Evolutionary conservation across 129 eudicot genomes (phyloP).

Genomic region (Pittosporum tobira): DNA sequence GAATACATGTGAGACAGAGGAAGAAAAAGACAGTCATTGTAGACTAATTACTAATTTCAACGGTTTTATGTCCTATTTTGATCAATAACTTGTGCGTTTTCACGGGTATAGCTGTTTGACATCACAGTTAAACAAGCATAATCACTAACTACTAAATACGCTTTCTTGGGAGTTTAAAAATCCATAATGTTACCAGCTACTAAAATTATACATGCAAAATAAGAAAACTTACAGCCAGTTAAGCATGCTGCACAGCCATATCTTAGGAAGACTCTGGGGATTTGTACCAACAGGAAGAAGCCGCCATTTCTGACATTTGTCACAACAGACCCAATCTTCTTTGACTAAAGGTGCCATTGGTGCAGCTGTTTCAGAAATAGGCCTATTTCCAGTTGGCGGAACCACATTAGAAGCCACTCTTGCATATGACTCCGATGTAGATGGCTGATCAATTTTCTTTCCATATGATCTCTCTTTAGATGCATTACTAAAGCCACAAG

Average conservation of each 20-base stretch:
- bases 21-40: not conserved
- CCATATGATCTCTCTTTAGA: constrained; percentile 27
- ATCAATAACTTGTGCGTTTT: not conserved
- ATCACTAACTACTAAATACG: not conserved
- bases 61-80: not conserved
- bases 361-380: constrained; percentile 34
- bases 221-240: constrained; percentile 84
- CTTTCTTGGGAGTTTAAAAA: not conserved
- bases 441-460: constrained; percentile 32
- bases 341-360: constrained; percentile 39
- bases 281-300: constrained; percentile 79
- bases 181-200: not conserved
- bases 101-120: not conserved
- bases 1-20: not conserved
- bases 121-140: no score
- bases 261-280: constrained; percentile 66
- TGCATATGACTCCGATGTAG: constrained; percentile 22
- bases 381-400: constrained; percentile 32
- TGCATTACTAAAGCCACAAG: constrained; percentile 12
- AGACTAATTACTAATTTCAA: not conserved
- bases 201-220: not conserved
- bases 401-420: constrained; percentile 21
- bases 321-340: constrained; percentile 90
- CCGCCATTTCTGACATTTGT: constrained; percentile 83
- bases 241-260: constrained; percentile 86